Percentiles rank a stretch among this genome's conserved stretches.
phyloP scores from a whole-genome alignment of 441 rosid species.

The Mallotus repandus region DNA sequence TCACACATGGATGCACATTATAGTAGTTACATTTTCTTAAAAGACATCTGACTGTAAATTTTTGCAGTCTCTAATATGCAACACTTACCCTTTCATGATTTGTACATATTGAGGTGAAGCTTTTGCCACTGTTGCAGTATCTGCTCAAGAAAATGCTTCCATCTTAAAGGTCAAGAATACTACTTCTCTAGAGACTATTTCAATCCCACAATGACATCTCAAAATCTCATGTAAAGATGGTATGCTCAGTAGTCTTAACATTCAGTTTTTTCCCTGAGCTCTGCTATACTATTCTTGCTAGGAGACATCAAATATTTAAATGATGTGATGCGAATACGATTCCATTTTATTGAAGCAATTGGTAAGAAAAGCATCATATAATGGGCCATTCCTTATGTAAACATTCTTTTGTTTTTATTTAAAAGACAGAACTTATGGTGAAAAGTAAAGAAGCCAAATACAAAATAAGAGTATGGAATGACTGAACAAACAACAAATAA shows the following conservation, averaged over 20 bases:
- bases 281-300: background rate
- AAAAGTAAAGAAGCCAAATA: conserved; percentile 4
- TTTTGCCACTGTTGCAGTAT: background rate
- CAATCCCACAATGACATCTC: background rate
- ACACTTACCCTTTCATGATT: background rate
- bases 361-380: background rate
- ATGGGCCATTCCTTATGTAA: background rate
- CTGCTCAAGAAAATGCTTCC: background rate
- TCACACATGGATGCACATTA: background rate
- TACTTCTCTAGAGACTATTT: background rate
- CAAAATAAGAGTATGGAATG: background rate
- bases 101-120: background rate
- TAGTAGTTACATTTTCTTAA: background rate
- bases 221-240: too few species aligned
- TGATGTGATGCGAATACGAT: background rate
- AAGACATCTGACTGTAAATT: background rate
- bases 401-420: background rate
- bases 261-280: background rate
- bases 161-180: background rate
- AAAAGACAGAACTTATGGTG: background rate
- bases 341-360: background rate
- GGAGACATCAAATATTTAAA: background rate
- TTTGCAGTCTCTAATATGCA: background rate
- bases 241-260: background rate
- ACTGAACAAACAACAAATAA: background rate